Evolutionary conservation across 768 basidiomycete genomes (phyloP).

Genomic region (Pleurotus sapidus): DNA sequence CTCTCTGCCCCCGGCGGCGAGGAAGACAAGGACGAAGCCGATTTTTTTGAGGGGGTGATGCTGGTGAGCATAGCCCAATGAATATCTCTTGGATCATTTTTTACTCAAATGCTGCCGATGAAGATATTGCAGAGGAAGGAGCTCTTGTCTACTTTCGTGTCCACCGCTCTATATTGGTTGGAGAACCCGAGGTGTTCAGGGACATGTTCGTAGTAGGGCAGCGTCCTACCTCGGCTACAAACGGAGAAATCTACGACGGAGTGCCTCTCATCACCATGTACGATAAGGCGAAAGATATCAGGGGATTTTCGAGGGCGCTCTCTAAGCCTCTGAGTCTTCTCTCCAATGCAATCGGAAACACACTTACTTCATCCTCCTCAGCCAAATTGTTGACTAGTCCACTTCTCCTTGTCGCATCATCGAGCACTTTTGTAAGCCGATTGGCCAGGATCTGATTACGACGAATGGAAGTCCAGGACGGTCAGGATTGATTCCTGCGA

Average conservation of each 20-base stretch:
- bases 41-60: too few species aligned
- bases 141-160: constrained; percentile 10
- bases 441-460: constrained; percentile 3
- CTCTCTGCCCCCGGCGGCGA: constrained; percentile 4
- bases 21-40: not conserved
- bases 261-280: constrained; percentile 12
- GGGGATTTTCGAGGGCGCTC: constrained; percentile 8
- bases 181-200: constrained; percentile 10
- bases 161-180: constrained; percentile 10
- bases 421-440: not conserved
- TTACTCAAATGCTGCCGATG: not conserved
- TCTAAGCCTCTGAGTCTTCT: constrained; percentile 8
- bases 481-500: not conserved
- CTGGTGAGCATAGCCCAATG: not conserved
- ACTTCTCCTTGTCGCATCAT: not conserved
- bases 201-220: constrained; percentile 9
- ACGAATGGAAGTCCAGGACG: not conserved
- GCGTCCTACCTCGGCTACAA: not conserved
- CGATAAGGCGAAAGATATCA: constrained; percentile 7
- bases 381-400: not conserved
- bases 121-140: not conserved
- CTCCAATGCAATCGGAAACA: too few species aligned
- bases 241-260: constrained; percentile 12
- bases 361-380: too few species aligned
- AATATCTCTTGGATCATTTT: not conserved